phyloP scores from a whole-genome alignment of 768 basidiomycete species.

The Astraeus odoratus region DNA sequence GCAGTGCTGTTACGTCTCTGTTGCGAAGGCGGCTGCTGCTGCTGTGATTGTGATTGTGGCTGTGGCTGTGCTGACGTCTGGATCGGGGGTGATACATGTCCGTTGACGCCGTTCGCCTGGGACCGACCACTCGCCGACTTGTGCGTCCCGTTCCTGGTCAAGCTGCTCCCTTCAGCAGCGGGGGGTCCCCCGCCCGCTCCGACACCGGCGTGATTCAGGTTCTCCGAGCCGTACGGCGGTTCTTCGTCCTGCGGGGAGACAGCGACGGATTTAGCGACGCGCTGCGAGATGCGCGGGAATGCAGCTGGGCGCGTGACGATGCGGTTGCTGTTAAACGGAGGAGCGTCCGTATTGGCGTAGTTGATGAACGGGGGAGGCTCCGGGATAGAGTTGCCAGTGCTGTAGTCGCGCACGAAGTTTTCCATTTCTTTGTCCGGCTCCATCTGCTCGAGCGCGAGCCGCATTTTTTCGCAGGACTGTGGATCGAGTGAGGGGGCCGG shows the following conservation, averaged over 20 bases:
- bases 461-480: slow-evolving; percentile 87
- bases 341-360: slow-evolving; percentile 61
- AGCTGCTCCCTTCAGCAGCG: slow-evolving; percentile 28
- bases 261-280: slow-evolving; percentile 18
- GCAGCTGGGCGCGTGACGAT: slow-evolving; percentile 51
- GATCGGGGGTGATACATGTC: slow-evolving; percentile 20
- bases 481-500: not conserved
- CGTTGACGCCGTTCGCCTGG: slow-evolving; percentile 27
- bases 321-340: slow-evolving; percentile 51
- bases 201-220: slow-evolving; percentile 45
- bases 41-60: not conserved
- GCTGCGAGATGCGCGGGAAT: slow-evolving; percentile 40
- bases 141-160: slow-evolving; percentile 27
- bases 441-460: slow-evolving; percentile 81
- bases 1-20: slow-evolving; percentile 22
- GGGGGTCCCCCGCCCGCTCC: slow-evolving; percentile 55
- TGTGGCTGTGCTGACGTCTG: not conserved
- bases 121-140: slow-evolving; percentile 23
- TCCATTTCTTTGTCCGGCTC: slow-evolving; percentile 87
- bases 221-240: slow-evolving; percentile 38
- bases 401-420: slow-evolving; percentile 81
- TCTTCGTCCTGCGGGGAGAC: slow-evolving; percentile 36
- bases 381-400: slow-evolving; percentile 83
- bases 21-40: slow-evolving; percentile 3
- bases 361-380: slow-evolving; percentile 86